Conservation (phyloP, 305 asterid species). For the Solanum aculeatissimum region DNA sequence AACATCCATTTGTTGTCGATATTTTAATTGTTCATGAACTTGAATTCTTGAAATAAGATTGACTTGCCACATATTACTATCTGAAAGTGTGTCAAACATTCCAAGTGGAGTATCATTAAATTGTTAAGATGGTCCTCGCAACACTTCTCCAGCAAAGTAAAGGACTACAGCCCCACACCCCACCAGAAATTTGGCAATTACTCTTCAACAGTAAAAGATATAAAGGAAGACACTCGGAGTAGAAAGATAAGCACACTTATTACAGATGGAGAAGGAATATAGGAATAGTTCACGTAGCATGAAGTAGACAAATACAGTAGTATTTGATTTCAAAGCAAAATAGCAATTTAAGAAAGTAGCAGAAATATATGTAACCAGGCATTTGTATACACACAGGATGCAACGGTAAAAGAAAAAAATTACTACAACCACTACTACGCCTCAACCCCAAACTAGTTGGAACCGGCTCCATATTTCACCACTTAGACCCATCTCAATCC, state of each 20-base stretch:
- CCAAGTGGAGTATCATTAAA: neutral
- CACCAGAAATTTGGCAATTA: neutral
- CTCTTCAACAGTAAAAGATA: neutral
- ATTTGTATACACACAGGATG: neutral
- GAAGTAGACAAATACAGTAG: neutral
- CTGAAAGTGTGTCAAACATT: neutral
- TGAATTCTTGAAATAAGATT: neutral
- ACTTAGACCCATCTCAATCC: neutral
- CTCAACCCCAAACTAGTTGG: neutral
- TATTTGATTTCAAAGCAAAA: neutral
- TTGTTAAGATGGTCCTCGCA: neutral
- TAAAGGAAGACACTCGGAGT: neutral
- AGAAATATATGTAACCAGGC: neutral
- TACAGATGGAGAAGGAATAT: neutral
- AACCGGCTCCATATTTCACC: neutral
- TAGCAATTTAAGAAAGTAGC: neutral
- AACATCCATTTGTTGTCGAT: neutral
- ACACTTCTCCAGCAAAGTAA: neutral
- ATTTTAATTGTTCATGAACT: neutral
- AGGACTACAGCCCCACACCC: neutral
- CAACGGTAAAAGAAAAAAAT: neutral
- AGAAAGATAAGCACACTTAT: neutral
- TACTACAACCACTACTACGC: neutral
- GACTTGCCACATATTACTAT: neutral
- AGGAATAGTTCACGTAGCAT: neutral